Base-by-base conservation (phyloP, 164 flowering plant genomes). In the Macadamia integrifolia region DNA sequence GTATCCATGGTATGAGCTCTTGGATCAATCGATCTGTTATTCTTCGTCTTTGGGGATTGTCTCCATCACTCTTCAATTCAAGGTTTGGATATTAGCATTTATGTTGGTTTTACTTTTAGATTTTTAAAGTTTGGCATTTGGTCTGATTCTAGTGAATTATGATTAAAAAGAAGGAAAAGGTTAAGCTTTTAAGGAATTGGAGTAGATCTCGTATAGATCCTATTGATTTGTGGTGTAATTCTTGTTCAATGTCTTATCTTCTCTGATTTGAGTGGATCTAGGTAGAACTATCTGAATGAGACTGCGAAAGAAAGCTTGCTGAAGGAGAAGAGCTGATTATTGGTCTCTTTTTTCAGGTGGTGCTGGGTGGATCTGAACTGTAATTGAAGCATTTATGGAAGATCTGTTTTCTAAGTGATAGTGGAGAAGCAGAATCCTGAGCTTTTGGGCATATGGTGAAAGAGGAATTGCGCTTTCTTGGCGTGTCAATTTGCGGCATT, bases 1-100 rank as follows among this genome's bases (percentile, higher is more conserved):
- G 43, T 56, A 61, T 14, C 65, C 32, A 35, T 35, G 28, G 70
- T 9, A 53, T 42, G 62, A 56, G 61, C 44, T 55, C 71, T 62
- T 58, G 15, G 53, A 43, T 44, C 40, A 3, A 11, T 60, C 57
- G 30, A 46, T 9, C 14, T n/a, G 14, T n/a, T 23, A 23, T 23
- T 68, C 43, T 14, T 53, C 17, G n/a, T 53, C 18, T 35, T n/a
- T 17, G 15, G 15, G 57, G 3, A 2, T 53, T 53, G 18, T 53
- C 57, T 53, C 18, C 18, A 6, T 5, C 13, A 53, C 11, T 52
- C 14, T 28, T 49, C 13, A 50, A 72, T 61, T 60, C 9, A 12
- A 31, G 31, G 43, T 12, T 28, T 12, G n/a, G 14, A 7, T 23
- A 23, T 28, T 32, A 7, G 18, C 9, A 60, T 65, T 43, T 67